Evolutionary conservation across 306 rosid genomes (phyloP).

Genomic region (Ammopiptanthus mongolicus): DNA sequence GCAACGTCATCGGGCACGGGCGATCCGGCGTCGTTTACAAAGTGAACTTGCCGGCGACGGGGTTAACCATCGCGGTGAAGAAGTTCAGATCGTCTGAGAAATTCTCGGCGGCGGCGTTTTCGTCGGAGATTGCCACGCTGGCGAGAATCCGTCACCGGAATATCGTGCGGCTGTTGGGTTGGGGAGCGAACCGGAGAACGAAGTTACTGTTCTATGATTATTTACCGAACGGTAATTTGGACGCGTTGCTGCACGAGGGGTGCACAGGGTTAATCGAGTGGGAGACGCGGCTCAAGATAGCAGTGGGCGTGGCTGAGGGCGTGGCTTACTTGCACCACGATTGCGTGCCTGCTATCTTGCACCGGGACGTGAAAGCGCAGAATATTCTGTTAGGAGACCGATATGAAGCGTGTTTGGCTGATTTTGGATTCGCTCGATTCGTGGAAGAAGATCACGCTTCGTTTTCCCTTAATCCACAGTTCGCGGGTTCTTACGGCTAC

Average conservation of each 20-base stretch:
- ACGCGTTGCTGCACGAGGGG: conserved; percentile 58
- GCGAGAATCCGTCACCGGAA: conserved; percentile 88
- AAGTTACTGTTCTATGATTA: conserved; percentile 70
- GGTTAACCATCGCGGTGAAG: conserved; percentile 62
- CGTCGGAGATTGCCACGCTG: conserved; percentile 80
- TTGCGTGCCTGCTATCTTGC: conserved; percentile 86
- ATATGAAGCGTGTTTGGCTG: conserved; percentile 82
- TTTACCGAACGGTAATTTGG: conserved; percentile 65
- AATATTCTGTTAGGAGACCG: conserved; percentile 72
- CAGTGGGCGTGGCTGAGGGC: conserved; percentile 80
- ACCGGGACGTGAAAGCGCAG: conserved; percentile 85
- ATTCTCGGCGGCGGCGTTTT: conserved; percentile 65
- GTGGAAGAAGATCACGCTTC: conserved; percentile 63
- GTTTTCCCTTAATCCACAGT: conserved; percentile 61
- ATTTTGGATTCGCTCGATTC: conserved; percentile 82
- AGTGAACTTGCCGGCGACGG: conserved; percentile 42
- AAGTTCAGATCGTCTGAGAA: conserved; percentile 52
- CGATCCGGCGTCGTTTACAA: conserved; percentile 79
- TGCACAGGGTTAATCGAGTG: conserved; percentile 69
- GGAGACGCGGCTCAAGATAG: conserved; percentile 88
- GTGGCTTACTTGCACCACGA: conserved; percentile 86
- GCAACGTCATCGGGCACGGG: conserved; percentile 69
- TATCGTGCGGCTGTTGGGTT: conserved; percentile 76
- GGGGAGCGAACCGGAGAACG: conserved; percentile 74
- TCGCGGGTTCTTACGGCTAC: conserved; percentile 95